phyloP scores from a whole-genome alignment of 139 green algal species.

The Picochlorum sp. region DNA sequence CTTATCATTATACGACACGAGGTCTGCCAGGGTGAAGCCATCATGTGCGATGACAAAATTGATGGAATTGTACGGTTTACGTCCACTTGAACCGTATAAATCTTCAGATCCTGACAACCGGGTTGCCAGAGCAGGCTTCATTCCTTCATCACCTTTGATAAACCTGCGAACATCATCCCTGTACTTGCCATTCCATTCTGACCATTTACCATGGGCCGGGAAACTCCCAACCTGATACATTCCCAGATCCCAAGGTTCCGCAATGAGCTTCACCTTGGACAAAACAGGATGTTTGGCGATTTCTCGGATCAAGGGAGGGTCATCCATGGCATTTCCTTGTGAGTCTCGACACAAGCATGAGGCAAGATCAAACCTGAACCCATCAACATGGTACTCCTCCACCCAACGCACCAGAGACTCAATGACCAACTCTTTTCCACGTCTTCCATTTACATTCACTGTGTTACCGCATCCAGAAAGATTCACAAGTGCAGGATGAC shows the following conservation, averaged over 20 bases:
- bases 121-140: slow-evolving; percentile 87
- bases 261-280: slow-evolving; percentile 76
- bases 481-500: slow-evolving; percentile 65
- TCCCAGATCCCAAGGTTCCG: slow-evolving; percentile 87
- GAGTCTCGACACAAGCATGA: slow-evolving; percentile 74
- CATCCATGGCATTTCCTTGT: slow-evolving; percentile 59
- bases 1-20: slow-evolving; percentile 80
- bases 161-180: slow-evolving; percentile 76
- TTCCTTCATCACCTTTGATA: slow-evolving; percentile 62
- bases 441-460: slow-evolving; percentile 76
- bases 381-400: slow-evolving; percentile 87
- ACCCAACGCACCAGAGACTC: slow-evolving; percentile 68
- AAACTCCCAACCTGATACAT: slow-evolving; percentile 87
- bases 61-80: slow-evolving; percentile 82
- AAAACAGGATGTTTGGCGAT: slow-evolving; percentile 78
- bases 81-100: slow-evolving; percentile 64
- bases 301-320: slow-evolving; percentile 73
- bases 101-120: slow-evolving; percentile 80
- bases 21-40: slow-evolving; percentile 88
- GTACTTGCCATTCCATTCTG: slow-evolving; percentile 90
- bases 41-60: slow-evolving; percentile 97
- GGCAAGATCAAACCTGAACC: slow-evolving; percentile 94
- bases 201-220: slow-evolving; percentile 88
- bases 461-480: slow-evolving; percentile 87
- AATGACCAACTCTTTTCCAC: slow-evolving; percentile 67